Percentiles rank a stretch among this genome's conserved stretches.
Evolutionary conservation across 1,139 yeast genomes (phyloP).

Genomic region (Hanseniaspora gamundiae): DNA sequence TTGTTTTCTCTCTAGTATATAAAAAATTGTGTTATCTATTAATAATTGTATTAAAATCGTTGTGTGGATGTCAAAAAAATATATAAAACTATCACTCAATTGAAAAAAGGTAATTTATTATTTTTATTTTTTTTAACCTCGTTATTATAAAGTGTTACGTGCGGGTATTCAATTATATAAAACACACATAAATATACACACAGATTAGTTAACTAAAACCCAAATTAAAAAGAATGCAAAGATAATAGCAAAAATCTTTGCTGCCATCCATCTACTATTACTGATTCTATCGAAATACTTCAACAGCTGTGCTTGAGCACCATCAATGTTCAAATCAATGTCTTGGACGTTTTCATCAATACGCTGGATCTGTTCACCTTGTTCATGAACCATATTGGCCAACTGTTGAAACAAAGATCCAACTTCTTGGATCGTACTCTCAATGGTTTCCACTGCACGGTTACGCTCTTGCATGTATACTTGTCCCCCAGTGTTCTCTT

Average conservation of each 20-base stretch:
- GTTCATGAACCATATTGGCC: constrained; percentile 96
- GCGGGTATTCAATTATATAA: not conserved
- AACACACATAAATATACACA: not conserved
- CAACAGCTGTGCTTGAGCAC: constrained; percentile 88
- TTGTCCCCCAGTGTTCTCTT: constrained; percentile 44
- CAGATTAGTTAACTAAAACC: constrained; percentile 56
- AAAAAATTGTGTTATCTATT: too few species aligned
- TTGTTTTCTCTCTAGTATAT: too few species aligned
- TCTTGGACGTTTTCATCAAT: constrained; percentile 94
- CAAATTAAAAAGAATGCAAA: constrained; percentile 65
- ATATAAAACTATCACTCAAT: too few species aligned
- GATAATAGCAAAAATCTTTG: constrained; percentile 80
- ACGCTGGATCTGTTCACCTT: constrained; percentile 89
- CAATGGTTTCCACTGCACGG: constrained; percentile 90
- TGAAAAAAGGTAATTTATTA: too few species aligned
- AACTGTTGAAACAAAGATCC: constrained; percentile 90
- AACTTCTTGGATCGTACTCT: constrained; percentile 88
- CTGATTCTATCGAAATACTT: constrained; percentile 83
- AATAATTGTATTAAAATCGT: too few species aligned
- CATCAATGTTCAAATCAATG: constrained; percentile 72
- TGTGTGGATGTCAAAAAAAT: too few species aligned
- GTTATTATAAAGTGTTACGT: too few species aligned
- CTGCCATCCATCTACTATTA: constrained; percentile 84
- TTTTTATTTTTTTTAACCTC: too few species aligned
- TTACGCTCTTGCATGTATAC: constrained; percentile 74